phyloP scores from a whole-genome alignment of 2,329 filamentous ascomycete species.

The Ceratocystis lukuohia region DNA sequence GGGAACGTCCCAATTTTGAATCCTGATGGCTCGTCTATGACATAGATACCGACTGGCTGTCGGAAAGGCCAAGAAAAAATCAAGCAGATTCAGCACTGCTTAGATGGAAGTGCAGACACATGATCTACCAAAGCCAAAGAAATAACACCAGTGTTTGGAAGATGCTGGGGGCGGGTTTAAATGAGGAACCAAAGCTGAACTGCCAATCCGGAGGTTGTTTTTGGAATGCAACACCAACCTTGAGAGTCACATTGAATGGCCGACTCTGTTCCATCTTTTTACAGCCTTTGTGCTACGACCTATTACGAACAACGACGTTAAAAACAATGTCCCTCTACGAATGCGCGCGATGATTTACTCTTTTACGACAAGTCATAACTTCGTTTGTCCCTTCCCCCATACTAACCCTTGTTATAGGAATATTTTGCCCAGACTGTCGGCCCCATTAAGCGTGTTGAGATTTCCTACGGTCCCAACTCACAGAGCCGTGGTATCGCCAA shows the following conservation, averaged over 20 bases:
- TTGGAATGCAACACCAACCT: neutral
- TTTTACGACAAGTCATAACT: conserved; percentile 28
- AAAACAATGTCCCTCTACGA: conserved; percentile 24
- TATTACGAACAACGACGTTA: conserved; percentile 6
- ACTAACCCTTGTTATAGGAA: conserved; percentile 58
- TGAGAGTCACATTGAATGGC: neutral
- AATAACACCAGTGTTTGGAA: neutral
- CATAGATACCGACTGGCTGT: neutral
- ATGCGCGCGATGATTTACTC: conserved; percentile 33
- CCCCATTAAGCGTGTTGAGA: conserved; percentile 76
- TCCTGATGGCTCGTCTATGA: no score
- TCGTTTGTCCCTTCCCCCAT: conserved; percentile 28
- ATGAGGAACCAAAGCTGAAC: conserved; percentile 2
- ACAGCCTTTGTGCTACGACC: neutral
- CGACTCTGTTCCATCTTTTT: neutral
- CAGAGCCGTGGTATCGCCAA: conserved; percentile 85
- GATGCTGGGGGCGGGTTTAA: conserved; percentile 5
- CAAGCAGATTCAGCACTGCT: neutral
- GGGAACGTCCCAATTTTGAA: neutral
- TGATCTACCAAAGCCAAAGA: neutral
- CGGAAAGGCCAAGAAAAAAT: neutral
- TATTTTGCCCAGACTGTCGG: conserved; percentile 85
- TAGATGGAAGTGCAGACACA: neutral
- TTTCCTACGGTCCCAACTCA: conserved; percentile 87
- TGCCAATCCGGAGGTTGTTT: conserved; percentile 6